Evolutionary conservation across 306 rosid genomes (phyloP).

Genomic region (Medicago arabica): DNA sequence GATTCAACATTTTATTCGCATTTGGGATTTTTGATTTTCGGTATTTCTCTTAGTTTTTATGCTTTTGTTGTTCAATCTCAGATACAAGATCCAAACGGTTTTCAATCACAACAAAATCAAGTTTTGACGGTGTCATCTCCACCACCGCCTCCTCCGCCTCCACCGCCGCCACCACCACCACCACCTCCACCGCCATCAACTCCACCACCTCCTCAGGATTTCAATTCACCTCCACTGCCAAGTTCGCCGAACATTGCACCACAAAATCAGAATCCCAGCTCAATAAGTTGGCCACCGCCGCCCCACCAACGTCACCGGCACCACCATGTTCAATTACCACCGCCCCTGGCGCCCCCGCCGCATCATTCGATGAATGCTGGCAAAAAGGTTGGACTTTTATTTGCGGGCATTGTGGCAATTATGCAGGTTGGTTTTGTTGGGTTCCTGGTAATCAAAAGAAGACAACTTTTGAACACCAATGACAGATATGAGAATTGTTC

Average conservation of each 20-base stretch:
- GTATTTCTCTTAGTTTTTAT: constrained; percentile 48
- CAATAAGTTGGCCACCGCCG: not conserved
- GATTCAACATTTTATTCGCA: constrained; percentile 55
- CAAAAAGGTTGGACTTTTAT: constrained; percentile 74
- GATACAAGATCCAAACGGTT: not conserved
- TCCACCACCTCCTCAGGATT: not conserved
- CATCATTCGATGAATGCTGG: constrained; percentile 59
- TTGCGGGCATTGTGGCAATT: constrained; percentile 66
- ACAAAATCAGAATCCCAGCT: not conserved
- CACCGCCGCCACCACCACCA: fast-evolving
- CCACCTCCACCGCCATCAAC: not conserved
- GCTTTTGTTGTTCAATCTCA: constrained; percentile 57
- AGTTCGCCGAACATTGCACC: not conserved
- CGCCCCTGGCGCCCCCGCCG: constrained; percentile 1
- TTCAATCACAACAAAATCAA: not conserved
- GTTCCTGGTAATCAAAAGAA: constrained; percentile 75
- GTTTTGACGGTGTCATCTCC: not conserved
- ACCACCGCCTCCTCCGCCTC: not conserved
- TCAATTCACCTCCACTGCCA: not conserved
- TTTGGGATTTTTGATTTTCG: constrained; percentile 56
- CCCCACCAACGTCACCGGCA: not conserved
- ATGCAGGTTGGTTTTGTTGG: constrained; percentile 76
- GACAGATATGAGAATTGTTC: constrained; percentile 59
- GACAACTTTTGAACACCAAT: constrained; percentile 64
- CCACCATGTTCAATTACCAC: not conserved